Base-by-base conservation (phyloP, 2,329 filamentous ascomycete genomes). In the Spiromastix sp. region DNA sequence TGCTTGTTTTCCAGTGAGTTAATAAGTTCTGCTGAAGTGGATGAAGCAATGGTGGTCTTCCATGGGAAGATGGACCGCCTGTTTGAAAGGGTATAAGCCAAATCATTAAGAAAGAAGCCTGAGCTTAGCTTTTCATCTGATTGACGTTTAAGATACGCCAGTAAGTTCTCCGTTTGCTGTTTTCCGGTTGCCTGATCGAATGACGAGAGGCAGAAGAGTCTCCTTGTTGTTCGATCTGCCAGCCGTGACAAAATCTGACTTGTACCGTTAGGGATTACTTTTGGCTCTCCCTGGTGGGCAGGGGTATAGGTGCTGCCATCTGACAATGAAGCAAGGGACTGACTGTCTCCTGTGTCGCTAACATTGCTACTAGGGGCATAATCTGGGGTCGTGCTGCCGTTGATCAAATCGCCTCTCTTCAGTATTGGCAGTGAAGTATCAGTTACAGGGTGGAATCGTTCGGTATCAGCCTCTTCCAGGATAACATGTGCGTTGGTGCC, bases 401-500 rank as follows among this genome's bases (percentile, higher is more conserved):
- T 24, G n/a, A 7, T 7, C 7, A 24, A n/a, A n/a, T n/a, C n/a
- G 21, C 7, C 7, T 7, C 7, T 7, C 7, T 24, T 24, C 21
- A 24, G 7, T 7, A 7, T n/a, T 7, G 21, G 21, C 7, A 24
- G 21, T 24, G 7, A n/a, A n/a, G n/a, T 24, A n/a, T n/a, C 7
- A n/a, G n/a, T n/a, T n/a, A n/a, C n/a, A n/a, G n/a, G n/a, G n/a
- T n/a, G n/a, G n/a, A n/a, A n/a, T n/a, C n/a, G n/a, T n/a, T n/a
- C n/a, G n/a, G n/a, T n/a, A n/a, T n/a, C n/a, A 10, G 43, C 50
- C 18, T 55, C 48, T 26, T 59, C 55, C 18, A 60, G 28, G 4
- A 60, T 46, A 19, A 48, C 45, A 32, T 59, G 54, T 0, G 54
- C 46, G 36, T 57, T 58, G 1, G 55, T 46, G 0, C 57, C 57